Base-by-base conservation (phyloP, 257 asterid genomes). In the Fraxinus pennsylvanica region DNA sequence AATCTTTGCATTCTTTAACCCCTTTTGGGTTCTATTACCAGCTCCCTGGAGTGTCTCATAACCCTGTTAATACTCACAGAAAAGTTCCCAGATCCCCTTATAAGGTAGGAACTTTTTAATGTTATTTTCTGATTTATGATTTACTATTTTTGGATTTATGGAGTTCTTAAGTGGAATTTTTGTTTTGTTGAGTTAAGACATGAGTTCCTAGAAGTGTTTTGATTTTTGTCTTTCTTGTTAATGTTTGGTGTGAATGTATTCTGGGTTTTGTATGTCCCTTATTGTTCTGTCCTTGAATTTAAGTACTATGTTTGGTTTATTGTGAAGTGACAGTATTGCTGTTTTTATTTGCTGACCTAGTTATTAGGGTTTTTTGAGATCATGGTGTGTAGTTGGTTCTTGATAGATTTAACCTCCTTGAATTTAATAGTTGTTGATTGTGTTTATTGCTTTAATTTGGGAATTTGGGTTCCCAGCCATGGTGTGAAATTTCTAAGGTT, bases 21-120 rank as follows among this genome's bases (percentile, higher is more conserved):
- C 99, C 99, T 67, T 90, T 91, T 76, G 97, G 87, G 74, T 88
- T 82, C 74, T 94, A 91, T 65, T 96, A 95, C 83, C 91, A 87
- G 84, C 90, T 91, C 36, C 92, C 96, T 9, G 99, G 99, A 39
- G 90, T 86, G 74, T 76, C 92, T 70, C 92, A 88, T 76, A 89
- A 85, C 75, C 97, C 97, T 39, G 96, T 91, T 27, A 95, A 91
- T 78, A 76, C 96, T 77, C 94, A 94, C 5, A 81, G 98, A 54
- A 95, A 93, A 83, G 94, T 95, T 52, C 92, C 92, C 3, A 88
- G 96, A 73, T 87, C 97, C 45, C 97, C 99, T 38, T 90, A 87
- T 81, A 95, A 95, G 99, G 99, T 91, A 39, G 32, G 32, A 41
- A 39, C 12, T 39, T 61, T 61, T 22, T 61, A 22, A 61, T 6